phyloP scores from a whole-genome alignment of 192 early-diverging fungal species.

The Coemansia furcata region DNA sequence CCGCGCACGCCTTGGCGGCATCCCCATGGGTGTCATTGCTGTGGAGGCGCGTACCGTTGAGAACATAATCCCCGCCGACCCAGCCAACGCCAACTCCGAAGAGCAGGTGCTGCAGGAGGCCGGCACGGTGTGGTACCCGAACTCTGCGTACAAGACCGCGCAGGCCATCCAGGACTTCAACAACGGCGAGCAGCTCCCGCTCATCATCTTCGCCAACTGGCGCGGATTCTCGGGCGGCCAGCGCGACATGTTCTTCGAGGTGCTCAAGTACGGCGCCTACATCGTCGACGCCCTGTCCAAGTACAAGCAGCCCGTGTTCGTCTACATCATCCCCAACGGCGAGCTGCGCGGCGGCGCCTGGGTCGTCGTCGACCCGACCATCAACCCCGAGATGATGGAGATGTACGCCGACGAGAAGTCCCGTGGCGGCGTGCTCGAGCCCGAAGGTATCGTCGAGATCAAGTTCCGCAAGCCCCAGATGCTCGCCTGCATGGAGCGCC shows the following conservation, averaged over 20 bases:
- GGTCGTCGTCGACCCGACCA: conserved; percentile 96
- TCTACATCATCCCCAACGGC: conserved; percentile 91
- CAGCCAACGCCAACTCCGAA: conserved; percentile 83
- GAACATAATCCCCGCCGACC: conserved; percentile 89
- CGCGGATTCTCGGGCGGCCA: conserved; percentile 99
- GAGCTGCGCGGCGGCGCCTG: conserved; percentile 98
- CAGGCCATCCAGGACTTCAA: conserved; percentile 99
- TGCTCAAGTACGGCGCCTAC: conserved; percentile 94
- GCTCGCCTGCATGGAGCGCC: conserved; percentile 87
- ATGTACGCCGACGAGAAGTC: conserved; percentile 95
- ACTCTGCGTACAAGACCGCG: conserved; percentile 98
- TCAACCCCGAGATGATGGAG: conserved; percentile 98
- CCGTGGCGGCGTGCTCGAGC: conserved; percentile 94
- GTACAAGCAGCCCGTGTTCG: conserved; percentile 97
- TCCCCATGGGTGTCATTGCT: conserved; percentile 95
- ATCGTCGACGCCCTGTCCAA: conserved; percentile 96
- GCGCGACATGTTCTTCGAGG: conserved; percentile 97
- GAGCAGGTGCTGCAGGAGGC: conserved; percentile 91
- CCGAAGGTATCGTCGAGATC: conserved; percentile 96
- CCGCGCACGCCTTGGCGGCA: conserved; percentile 91
- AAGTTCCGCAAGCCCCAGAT: conserved; percentile 95
- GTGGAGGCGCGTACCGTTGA: conserved; percentile 96
- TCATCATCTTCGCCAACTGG: conserved; percentile 99
- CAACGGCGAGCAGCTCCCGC: conserved; percentile 95
- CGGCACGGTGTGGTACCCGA: conserved; percentile 97